A percentile compares a stretch with the other conserved stretches of the same genome.
Conservation (phyloP, 352 stramenopile species). For the Phytopythium cucurbitacearum region DNA sequence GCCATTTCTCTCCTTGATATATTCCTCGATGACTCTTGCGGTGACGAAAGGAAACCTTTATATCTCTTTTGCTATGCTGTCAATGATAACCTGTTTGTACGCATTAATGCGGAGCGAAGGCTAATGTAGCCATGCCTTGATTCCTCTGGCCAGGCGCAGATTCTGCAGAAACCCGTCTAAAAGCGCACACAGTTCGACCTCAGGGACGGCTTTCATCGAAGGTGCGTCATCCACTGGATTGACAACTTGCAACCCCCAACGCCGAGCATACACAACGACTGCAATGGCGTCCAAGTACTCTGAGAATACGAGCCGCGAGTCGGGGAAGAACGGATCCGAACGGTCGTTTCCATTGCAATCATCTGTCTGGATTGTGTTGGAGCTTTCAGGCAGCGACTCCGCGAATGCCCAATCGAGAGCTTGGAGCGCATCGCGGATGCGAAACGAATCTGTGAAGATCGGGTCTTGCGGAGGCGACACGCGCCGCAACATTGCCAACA, state of each 20-base stretch:
- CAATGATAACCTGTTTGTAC: too few species aligned
- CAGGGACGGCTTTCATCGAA: too few species aligned
- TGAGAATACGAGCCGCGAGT: conserved; percentile 44
- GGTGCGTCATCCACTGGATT: background rate
- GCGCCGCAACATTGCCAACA: conserved; percentile 24
- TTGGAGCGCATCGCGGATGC: conserved; percentile 21
- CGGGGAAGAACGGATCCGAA: conserved; percentile 51
- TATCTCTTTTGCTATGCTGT: too few species aligned
- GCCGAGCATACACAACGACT: conserved; percentile 40
- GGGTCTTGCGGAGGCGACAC: conserved; percentile 2
- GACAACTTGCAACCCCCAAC: conserved; percentile 11
- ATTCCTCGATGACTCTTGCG: too few species aligned
- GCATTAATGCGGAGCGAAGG: too few species aligned
- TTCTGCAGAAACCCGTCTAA: conserved; percentile 41
- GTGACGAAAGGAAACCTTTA: too few species aligned
- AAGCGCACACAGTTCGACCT: conserved; percentile 11
- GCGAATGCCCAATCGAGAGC: conserved; percentile 19
- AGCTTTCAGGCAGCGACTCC: conserved; percentile 1
- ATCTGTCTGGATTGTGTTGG: conserved; percentile 12
- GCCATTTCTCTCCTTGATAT: too few species aligned
- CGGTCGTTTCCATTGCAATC: conserved; percentile 4
- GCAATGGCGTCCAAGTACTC: conserved; percentile 56
- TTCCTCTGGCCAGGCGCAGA: too few species aligned
- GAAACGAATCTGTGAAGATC: conserved; percentile 19
- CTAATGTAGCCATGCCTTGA: too few species aligned